phyloP scores from a whole-genome alignment of 2,329 filamentous ascomycete species.

The Apiospora saccharicola region DNA sequence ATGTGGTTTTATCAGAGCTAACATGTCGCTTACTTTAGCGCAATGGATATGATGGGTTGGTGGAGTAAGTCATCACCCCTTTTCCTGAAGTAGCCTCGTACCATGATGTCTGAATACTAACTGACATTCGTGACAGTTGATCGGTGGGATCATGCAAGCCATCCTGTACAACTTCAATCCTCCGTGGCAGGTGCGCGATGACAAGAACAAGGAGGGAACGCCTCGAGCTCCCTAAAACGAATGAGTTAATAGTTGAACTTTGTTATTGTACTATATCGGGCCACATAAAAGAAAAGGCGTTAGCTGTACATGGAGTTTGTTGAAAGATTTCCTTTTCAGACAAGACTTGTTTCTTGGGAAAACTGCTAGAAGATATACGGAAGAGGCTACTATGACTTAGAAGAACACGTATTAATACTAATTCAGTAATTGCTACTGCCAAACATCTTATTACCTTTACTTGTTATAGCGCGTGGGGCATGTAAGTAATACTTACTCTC shows the following conservation, averaged over 20 bases:
- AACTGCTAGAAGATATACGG: neutral
- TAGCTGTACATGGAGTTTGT: neutral
- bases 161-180: conserved; percentile 42
- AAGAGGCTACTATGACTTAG: neutral
- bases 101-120: neutral
- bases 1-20: neutral
- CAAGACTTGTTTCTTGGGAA: neutral
- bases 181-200: conserved; percentile 31
- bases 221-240: neutral
- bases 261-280: neutral
- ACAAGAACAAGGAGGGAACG: neutral
- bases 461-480: neutral
- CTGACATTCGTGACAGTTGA: neutral
- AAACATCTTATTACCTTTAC: neutral
- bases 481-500: neutral
- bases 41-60: conserved; percentile 50
- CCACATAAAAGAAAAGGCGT: neutral
- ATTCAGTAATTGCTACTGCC: neutral
- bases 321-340: neutral
- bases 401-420: neutral
- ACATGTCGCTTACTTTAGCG: conserved; percentile 32
- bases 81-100: neutral
- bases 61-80: conserved; percentile 34
- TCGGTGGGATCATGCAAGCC: conserved; percentile 38
- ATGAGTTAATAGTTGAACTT: neutral